Conservation (phyloP, 331 rosid genomes). For the Phaseolus coccineus region DNA sequence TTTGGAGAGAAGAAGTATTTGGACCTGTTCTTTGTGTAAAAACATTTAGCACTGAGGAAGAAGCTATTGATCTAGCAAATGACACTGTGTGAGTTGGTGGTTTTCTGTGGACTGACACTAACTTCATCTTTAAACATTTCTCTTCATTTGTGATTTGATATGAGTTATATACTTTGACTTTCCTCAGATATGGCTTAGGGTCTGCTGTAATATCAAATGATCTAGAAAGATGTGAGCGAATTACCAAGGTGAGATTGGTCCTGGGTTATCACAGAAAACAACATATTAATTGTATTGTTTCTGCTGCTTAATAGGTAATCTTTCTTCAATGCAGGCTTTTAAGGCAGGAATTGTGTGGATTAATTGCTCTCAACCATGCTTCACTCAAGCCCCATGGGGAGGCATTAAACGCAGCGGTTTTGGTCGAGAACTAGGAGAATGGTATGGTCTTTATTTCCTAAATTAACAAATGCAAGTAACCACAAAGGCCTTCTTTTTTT, state of each 20-base stretch:
- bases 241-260: constrained; percentile 70
- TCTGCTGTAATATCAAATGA: constrained; percentile 93
- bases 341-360: constrained; percentile 93
- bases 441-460: constrained; percentile 58
- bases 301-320: constrained; percentile 23
- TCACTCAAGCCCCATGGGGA: constrained; percentile 99
- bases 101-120: constrained; percentile 35
- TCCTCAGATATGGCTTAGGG: constrained; percentile 83
- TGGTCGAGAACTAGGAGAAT: constrained; percentile 98
- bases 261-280: constrained; percentile 34
- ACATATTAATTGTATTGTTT: constrained; percentile 11
- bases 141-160: constrained; percentile 10
- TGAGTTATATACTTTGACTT: constrained; percentile 16
- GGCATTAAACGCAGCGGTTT: constrained; percentile 96
- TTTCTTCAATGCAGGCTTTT: constrained; percentile 64
- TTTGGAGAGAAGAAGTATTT: constrained; percentile 97
- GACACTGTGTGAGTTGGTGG: constrained; percentile 72
- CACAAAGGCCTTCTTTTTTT: not conserved
- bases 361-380: constrained; percentile 98
- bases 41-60: constrained; percentile 89
- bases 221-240: constrained; percentile 92
- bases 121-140: not conserved
- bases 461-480: constrained; percentile 12
- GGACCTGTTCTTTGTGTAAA: constrained; percentile 97
- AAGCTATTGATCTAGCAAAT: constrained; percentile 90